phyloP scores from a whole-genome alignment of 805 yeast species.

The Hagleromyces aurorensis region DNA sequence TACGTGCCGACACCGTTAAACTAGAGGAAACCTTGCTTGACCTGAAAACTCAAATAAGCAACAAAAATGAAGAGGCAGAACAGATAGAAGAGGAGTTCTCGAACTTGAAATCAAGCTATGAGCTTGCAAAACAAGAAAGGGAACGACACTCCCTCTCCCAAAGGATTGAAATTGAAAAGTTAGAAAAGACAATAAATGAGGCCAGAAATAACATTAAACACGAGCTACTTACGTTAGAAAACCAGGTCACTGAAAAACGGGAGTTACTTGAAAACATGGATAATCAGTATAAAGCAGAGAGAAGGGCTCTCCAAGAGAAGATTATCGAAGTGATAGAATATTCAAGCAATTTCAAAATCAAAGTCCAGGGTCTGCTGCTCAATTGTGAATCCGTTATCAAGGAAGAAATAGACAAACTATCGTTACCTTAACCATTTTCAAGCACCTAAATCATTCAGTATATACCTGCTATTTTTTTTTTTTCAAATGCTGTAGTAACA shows the following conservation, averaged over 20 bases:
- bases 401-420: no score
- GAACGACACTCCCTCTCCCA: conserved; percentile 41
- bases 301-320: conserved; percentile 43
- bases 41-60: conserved; percentile 45
- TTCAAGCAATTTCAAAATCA: conserved; percentile 57
- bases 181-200: conserved; percentile 48
- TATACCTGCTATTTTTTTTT: no score
- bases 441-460: no score
- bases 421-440: no score
- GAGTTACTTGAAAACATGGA: conserved; percentile 41
- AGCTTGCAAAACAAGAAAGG: conserved; percentile 46
- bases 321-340: conserved; percentile 51
- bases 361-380: conserved; percentile 54
- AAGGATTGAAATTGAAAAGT: conserved; percentile 56
- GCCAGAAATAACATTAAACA: conserved; percentile 40
- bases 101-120: conserved; percentile 44
- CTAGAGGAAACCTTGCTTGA: conserved; percentile 53
- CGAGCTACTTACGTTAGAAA: conserved; percentile 42
- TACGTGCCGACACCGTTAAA: conserved; percentile 14
- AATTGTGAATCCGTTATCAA: no score
- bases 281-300: no score
- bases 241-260: conserved; percentile 44
- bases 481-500: no score
- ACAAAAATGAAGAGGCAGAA: conserved; percentile 50
- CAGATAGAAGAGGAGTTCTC: conserved; percentile 49